Evolutionary conservation across 768 basidiomycete species (phyloP).

Genomic region (Hirschioporus abietinus): DNA sequence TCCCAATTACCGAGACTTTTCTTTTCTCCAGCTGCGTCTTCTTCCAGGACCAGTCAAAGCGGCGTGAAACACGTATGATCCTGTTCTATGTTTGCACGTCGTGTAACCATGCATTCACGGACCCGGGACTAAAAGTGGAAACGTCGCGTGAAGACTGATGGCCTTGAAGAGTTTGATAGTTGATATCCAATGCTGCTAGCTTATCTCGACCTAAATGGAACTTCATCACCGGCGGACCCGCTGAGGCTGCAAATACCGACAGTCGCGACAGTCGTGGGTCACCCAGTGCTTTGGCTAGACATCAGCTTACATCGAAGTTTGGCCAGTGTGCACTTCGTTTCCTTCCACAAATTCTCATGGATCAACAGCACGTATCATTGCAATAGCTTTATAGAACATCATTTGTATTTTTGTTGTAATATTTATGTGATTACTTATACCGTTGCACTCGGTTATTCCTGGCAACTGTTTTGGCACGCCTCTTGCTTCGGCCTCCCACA

Average conservation of each 20-base stretch:
- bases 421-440: too few species aligned
- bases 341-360: too few species aligned
- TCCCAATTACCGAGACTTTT: constrained; percentile 9
- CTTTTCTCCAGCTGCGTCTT: constrained; percentile 68
- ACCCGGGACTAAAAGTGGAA: constrained; percentile 55
- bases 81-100: constrained; percentile 87
- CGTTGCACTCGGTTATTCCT: not conserved
- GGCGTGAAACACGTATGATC: constrained; percentile 93
- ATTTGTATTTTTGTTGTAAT: not conserved
- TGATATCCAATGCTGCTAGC: not conserved
- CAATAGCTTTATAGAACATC: not conserved
- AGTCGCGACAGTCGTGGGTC: not conserved
- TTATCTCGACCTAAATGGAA: not conserved
- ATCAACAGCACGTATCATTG: too few species aligned
- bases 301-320: not conserved
- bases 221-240: not conserved
- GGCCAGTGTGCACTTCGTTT: not conserved
- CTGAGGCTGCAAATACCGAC: not conserved
- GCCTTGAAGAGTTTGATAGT: not conserved
- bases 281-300: not conserved
- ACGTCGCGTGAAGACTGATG: constrained; percentile 2
- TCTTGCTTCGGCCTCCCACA: not conserved
- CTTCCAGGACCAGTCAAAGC: constrained; percentile 96
- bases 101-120: constrained; percentile 71
- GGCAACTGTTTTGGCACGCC: not conserved